phyloP scores from a whole-genome alignment of 2,329 filamentous ascomycete genomes.

The Orbilia ellipsospora region DNA sequence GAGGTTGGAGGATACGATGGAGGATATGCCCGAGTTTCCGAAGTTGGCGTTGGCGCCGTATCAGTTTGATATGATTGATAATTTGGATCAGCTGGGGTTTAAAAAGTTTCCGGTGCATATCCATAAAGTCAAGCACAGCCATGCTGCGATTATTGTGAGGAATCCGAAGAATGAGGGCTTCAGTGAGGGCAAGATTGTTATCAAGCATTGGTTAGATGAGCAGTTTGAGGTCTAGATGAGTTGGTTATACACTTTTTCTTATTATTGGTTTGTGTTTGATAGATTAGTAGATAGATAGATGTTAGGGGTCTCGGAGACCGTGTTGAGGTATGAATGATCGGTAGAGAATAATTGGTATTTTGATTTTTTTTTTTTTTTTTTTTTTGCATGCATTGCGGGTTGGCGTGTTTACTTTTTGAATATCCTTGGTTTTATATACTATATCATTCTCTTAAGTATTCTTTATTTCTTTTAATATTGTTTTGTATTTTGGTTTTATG shows the following conservation, averaged over 20 bases:
- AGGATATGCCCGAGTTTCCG: conserved; percentile 66
- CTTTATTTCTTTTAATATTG: not conserved
- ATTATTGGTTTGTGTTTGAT: not conserved
- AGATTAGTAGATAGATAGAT: not conserved
- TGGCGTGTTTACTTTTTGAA: not conserved
- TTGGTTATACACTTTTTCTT: not conserved
- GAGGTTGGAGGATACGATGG: conserved; percentile 57
- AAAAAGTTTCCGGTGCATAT: conserved; percentile 78
- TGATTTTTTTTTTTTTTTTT: not conserved
- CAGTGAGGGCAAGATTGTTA: conserved; percentile 79
- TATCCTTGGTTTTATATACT: not conserved
- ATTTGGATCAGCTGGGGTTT: conserved; percentile 75
- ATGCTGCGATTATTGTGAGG: conserved; percentile 90
- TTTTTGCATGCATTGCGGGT: not conserved
- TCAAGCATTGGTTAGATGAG: conserved; percentile 81
- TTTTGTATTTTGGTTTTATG: not conserved
- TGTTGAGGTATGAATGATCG: no score
- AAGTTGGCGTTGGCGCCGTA: conserved; percentile 80
- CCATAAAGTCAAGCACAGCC: conserved; percentile 79
- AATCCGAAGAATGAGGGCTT: conserved; percentile 73
- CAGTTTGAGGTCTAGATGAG: conserved; percentile 70
- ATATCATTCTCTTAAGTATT: not conserved
- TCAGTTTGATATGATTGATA: conserved; percentile 86
- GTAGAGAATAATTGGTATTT: no score
- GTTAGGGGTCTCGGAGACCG: no score